A percentile compares a stretch with the other conserved stretches of the same genome.
Conservation (phyloP, 768 basidiomycete genomes). For the Pleurotus tuber-regium region DNA sequence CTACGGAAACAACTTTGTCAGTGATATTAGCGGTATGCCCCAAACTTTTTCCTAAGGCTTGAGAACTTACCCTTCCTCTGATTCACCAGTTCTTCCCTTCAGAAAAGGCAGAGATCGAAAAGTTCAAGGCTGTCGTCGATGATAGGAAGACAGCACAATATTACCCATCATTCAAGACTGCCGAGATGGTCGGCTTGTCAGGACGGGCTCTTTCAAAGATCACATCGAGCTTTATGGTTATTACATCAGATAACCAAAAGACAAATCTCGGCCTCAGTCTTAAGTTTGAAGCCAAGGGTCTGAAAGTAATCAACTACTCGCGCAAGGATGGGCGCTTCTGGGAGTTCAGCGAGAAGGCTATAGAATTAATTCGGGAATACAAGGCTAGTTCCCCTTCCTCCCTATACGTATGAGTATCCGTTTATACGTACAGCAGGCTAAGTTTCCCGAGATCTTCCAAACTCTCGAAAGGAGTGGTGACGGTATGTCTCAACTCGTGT, state of each 20-base stretch:
- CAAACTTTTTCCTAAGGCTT: neutral
- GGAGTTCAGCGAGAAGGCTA: conserved; percentile 91
- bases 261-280: conserved; percentile 90
- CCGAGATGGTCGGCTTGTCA: conserved; percentile 71
- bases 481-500: conserved; percentile 43
- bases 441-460: conserved; percentile 82
- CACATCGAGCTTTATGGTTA: conserved; percentile 90
- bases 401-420: neutral
- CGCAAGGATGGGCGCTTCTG: conserved; percentile 80
- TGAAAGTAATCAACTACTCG: conserved; percentile 93
- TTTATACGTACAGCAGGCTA: conserved; percentile 38
- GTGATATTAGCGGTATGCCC: conserved; percentile 80
- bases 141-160: conserved; percentile 53
- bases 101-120: conserved; percentile 75
- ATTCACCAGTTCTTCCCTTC: conserved; percentile 76
- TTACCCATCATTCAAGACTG: conserved; percentile 74
- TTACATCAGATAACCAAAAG: conserved; percentile 73
- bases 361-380: conserved; percentile 81
- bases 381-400: conserved; percentile 43
- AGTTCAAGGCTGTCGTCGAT: conserved; percentile 72
- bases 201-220: conserved; percentile 84
- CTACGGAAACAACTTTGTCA: conserved; percentile 67
- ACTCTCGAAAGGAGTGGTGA: conserved; percentile 71
- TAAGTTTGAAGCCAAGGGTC: conserved; percentile 91
- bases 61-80: too few relatives aligned